phyloP scores from a whole-genome alignment of 2,329 filamentous ascomycete species.

The Conoideocrella luteorostrata region DNA sequence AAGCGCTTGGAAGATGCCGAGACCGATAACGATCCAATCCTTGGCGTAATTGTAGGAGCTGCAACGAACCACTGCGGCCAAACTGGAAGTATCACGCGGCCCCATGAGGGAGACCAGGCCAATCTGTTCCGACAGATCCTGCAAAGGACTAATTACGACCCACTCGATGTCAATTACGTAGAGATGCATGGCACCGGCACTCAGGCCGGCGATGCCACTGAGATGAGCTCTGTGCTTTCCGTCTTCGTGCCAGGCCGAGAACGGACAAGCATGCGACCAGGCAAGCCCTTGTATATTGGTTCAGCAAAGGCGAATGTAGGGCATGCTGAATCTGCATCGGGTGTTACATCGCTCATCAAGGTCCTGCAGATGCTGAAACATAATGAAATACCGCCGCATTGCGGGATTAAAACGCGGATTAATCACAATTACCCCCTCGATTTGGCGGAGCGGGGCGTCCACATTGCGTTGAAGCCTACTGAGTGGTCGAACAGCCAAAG shows the following conservation, averaged over 20 bases:
- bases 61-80: constrained; percentile 79
- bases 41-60: constrained; percentile 69
- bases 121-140: constrained; percentile 61
- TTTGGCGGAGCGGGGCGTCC: constrained; percentile 49
- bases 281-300: constrained; percentile 54
- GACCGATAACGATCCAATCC: constrained; percentile 67
- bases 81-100: constrained; percentile 76
- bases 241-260: constrained; percentile 43
- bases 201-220: constrained; percentile 76
- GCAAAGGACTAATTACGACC: constrained; percentile 66
- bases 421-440: constrained; percentile 55
- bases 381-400: constrained; percentile 56
- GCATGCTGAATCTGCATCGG: constrained; percentile 56
- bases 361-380: constrained; percentile 60
- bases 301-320: constrained; percentile 60
- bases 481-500: no score
- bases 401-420: constrained; percentile 59
- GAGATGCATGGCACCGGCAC: constrained; percentile 93
- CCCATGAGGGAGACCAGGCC: constrained; percentile 71
- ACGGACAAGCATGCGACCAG: constrained; percentile 33
- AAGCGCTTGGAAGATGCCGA: constrained; percentile 76
- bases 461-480: constrained; percentile 41
- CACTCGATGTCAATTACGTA: constrained; percentile 72
- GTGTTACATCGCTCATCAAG: constrained; percentile 55
- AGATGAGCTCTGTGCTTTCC: constrained; percentile 71